Conservation (phyloP, 257 asterid species). For the Nicotiana otophora region DNA sequence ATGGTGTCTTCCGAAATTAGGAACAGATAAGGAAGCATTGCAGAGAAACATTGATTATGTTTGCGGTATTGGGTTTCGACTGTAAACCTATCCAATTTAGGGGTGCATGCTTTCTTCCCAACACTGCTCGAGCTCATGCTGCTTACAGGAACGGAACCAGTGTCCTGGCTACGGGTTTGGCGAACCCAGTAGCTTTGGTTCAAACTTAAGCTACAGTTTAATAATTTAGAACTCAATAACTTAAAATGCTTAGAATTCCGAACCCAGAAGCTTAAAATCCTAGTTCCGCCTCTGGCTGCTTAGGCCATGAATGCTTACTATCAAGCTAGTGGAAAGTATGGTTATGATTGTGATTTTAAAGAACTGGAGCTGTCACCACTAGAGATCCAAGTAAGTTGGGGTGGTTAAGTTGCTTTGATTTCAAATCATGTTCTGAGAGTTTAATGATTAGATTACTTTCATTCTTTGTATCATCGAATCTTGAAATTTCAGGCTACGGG, state of each 20-base stretch:
- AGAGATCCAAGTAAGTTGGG: conserved; percentile 33
- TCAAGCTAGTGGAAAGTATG: conserved; percentile 17
- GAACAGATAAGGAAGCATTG: conserved; percentile 26
- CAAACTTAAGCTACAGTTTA: no score
- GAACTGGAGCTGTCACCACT: conserved; percentile 27
- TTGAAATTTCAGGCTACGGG: conserved; percentile 32
- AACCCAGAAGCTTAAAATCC: no score
- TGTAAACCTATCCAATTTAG: conserved; percentile 35
- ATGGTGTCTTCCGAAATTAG: conserved; percentile 40
- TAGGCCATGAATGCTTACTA: conserved; percentile 45
- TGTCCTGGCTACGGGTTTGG: no score
- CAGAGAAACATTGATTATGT: conserved; percentile 39
- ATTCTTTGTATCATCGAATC: background rate
- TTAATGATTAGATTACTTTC: background rate
- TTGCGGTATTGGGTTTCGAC: conserved; percentile 34
- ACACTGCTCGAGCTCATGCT: conserved; percentile 38
- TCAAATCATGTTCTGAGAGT: background rate
- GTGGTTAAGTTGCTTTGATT: background rate
- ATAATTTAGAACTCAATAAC: no score
- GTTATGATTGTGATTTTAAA: conserved; percentile 32
- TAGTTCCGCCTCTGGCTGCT: conserved; percentile 7
- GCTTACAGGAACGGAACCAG: background rate
- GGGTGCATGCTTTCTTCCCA: conserved; percentile 35
- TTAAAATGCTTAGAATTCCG: no score
- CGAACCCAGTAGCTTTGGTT: no score